Evolutionary conservation across 2,329 filamentous ascomycete species (phyloP).

Genomic region (Chrysosporium keratinophilum): DNA sequence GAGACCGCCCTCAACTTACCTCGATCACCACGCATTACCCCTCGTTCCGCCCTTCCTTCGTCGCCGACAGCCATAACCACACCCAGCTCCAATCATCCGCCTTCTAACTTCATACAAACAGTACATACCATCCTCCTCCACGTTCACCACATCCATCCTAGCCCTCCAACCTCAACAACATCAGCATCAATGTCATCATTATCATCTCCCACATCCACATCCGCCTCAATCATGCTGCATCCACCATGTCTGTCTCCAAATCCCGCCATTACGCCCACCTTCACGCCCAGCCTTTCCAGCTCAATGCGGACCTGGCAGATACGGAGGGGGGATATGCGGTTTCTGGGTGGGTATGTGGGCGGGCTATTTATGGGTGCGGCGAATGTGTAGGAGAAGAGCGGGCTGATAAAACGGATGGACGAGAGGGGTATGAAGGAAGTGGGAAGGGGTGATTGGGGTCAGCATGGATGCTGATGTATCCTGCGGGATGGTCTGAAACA

Average conservation of each 20-base stretch:
- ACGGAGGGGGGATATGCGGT: slow-evolving; percentile 83
- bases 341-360: slow-evolving; percentile 81
- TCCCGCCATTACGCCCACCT: slow-evolving; percentile 56
- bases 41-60: slow-evolving; percentile 13
- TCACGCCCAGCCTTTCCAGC: slow-evolving; percentile 77
- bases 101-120: no score
- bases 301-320: slow-evolving; percentile 86
- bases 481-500: no score
- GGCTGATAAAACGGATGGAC: slow-evolving; percentile 35
- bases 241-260: slow-evolving; percentile 23
- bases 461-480: no score
- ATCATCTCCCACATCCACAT: slow-evolving; percentile 19
- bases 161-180: no score
- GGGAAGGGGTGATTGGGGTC: background rate
- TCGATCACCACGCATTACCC: no score
- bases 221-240: slow-evolving; percentile 13
- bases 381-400: slow-evolving; percentile 88
- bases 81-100: background rate
- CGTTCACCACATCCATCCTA: background rate
- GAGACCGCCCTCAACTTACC: no score
- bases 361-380: slow-evolving; percentile 94
- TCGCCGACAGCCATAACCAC: slow-evolving; percentile 9
- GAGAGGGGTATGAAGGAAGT: no score
- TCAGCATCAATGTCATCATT: slow-evolving; percentile 13
- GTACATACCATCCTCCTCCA: background rate